phyloP scores from a whole-genome alignment of 1,139 yeast species.

The Candida glucosophila region DNA sequence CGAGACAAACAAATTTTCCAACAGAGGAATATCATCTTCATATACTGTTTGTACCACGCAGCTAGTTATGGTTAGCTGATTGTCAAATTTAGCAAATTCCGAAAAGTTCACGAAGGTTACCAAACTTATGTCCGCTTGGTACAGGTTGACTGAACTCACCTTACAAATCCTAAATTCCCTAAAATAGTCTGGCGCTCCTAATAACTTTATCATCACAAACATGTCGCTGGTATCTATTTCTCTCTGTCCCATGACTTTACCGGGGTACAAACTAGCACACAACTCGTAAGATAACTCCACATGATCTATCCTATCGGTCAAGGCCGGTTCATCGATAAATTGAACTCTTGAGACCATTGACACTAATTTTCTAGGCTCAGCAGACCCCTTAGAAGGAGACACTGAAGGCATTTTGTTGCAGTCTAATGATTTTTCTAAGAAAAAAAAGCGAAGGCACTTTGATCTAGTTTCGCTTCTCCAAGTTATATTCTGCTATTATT shows the following conservation, averaged over 20 bases:
- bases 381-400: no score
- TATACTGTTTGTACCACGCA: conserved; percentile 26
- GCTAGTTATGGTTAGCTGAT: conserved; percentile 25
- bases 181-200: conserved; percentile 40
- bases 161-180: conserved; percentile 26
- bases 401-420: no score
- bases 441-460: no score
- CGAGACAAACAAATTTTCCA: conserved; percentile 26
- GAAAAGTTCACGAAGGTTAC: conserved; percentile 29
- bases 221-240: no score
- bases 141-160: conserved; percentile 21
- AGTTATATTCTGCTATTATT: no score
- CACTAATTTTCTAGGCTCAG: no score
- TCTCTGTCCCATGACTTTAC: no score
- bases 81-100: conserved; percentile 21
- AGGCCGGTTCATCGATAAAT: conserved; percentile 24
- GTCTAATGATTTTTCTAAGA: no score
- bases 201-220: conserved; percentile 26
- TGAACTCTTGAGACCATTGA: conserved; percentile 22
- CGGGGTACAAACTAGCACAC: no score
- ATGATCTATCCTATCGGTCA: conserved; percentile 16
- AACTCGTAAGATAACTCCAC: conserved; percentile 29
- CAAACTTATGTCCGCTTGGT: conserved; percentile 7
- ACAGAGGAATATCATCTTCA: conserved; percentile 17
- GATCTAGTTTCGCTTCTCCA: no score